phyloP scores from a whole-genome alignment of 371 early-diverging fungal species.

The Haplosporangium sp. region DNA sequence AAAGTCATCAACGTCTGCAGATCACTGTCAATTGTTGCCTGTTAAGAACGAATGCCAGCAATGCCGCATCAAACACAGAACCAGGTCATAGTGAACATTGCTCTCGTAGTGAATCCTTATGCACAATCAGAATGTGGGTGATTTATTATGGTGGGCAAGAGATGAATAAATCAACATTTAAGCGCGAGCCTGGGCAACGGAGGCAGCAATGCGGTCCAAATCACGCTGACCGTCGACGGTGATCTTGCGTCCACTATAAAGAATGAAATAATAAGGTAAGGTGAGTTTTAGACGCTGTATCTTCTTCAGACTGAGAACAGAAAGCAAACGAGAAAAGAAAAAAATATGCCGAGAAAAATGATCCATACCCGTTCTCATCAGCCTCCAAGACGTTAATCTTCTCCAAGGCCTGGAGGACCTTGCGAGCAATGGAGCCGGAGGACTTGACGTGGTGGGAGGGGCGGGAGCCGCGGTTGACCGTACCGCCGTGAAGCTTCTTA shows the following conservation, averaged over 20 bases:
- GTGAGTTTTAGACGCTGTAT: background rate
- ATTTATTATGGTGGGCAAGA: slow-evolving; percentile 4
- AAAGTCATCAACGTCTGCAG: too few species aligned
- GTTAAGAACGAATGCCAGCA: too few species aligned
- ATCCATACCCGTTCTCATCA: slow-evolving; percentile 82
- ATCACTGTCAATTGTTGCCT: too few species aligned
- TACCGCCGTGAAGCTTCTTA: slow-evolving; percentile 93
- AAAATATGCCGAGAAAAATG: background rate
- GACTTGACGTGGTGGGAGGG: slow-evolving; percentile 92
- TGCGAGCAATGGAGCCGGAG: slow-evolving; percentile 94
- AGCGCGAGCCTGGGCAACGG: slow-evolving; percentile 57
- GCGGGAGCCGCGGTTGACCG: slow-evolving; percentile 92
- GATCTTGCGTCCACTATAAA: slow-evolving; percentile 81
- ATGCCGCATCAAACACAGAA: too few species aligned
- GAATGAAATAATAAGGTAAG: slow-evolving; percentile 1
- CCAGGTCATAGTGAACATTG: too few species aligned
- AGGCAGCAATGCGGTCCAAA: slow-evolving; percentile 82
- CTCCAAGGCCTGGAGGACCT: slow-evolving; percentile 96
- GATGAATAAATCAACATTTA: slow-evolving; percentile 36
- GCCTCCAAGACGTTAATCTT: slow-evolving; percentile 96
- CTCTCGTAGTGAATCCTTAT: too few species aligned
- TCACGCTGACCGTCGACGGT: slow-evolving; percentile 87
- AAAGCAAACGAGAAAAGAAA: background rate
- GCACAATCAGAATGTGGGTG: background rate
- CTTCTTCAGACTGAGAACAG: too few species aligned